Evolutionary conservation across 1,284 basidiomycete genomes (phyloP).

Genomic region (Ceratobasidium sp.): DNA sequence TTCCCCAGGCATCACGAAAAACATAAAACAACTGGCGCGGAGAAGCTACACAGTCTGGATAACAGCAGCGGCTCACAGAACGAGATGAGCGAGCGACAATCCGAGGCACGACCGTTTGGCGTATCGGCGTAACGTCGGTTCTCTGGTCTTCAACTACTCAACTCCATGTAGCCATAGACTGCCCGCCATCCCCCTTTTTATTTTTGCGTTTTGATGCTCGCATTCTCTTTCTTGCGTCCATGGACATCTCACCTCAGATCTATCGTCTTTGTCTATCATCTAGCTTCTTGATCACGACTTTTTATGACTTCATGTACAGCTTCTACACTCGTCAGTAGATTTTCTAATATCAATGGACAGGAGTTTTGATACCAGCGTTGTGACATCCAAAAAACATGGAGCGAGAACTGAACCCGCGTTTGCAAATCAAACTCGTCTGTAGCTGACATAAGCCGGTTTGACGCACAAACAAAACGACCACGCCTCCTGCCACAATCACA

Average conservation of each 20-base stretch:
- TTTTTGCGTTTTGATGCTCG: neutral
- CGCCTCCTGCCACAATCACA: neutral
- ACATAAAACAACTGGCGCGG: slow-evolving; percentile 15
- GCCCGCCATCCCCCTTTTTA: neutral
- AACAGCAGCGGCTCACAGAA: slow-evolving; percentile 5
- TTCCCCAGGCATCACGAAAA: slow-evolving; percentile 29
- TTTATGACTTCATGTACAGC: slow-evolving; percentile 18
- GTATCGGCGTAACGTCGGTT: neutral
- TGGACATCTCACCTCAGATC: slow-evolving; percentile 35
- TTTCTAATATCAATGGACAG: slow-evolving; percentile 25
- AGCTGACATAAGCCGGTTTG: slow-evolving; percentile 3
- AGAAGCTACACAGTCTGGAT: slow-evolving; percentile 36
- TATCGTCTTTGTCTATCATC: neutral
- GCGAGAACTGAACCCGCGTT: too few relatives aligned
- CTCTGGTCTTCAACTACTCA: neutral
- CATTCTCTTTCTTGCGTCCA: slow-evolving; percentile 19
- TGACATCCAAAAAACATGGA: neutral
- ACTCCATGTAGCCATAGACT: slow-evolving; percentile 35
- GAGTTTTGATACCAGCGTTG: neutral
- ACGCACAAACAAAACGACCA: neutral
- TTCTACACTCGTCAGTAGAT: neutral
- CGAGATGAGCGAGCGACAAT: slow-evolving; percentile 17
- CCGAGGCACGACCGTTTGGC: neutral
- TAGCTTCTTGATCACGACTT: slow-evolving; percentile 11
- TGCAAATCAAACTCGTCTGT: neutral